Conservation (phyloP, 2,329 filamentous ascomycete genomes). For the Boeremia exigua region DNA sequence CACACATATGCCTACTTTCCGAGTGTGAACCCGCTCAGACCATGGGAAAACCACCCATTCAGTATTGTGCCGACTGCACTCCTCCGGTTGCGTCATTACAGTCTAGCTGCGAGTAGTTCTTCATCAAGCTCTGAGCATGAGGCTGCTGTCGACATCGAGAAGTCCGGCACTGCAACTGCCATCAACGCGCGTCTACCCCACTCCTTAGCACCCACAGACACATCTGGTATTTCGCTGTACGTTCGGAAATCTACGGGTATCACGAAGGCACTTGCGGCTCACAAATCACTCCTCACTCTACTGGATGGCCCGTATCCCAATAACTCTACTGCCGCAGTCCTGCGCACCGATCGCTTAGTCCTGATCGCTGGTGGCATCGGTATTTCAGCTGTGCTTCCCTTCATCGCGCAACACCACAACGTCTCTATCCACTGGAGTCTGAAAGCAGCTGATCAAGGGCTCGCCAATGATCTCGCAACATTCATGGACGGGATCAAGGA, state of each 20-base stretch:
- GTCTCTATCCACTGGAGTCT: constrained; percentile 52
- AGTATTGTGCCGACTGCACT: constrained; percentile 44
- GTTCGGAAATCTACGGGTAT: constrained; percentile 48
- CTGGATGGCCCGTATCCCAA: constrained; percentile 54
- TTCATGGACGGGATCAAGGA: constrained; percentile 35
- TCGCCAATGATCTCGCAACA: constrained; percentile 42
- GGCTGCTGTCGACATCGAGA: neutral
- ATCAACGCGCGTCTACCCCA: neutral
- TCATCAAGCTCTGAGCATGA: constrained; percentile 3
- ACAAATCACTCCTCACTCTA: constrained; percentile 43
- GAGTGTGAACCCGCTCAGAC: constrained; percentile 40
- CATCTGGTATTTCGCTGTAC: constrained; percentile 45
- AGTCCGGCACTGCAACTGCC: neutral
- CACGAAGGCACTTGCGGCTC: constrained; percentile 40
- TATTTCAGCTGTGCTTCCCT: constrained; percentile 54
- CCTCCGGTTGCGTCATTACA: constrained; percentile 11
- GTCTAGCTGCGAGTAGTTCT: neutral
- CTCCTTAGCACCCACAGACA: neutral
- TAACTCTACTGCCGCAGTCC: constrained; percentile 28
- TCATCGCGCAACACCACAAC: constrained; percentile 44
- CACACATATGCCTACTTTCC: constrained; percentile 60
- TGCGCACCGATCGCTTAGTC: constrained; percentile 42
- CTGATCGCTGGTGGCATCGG: constrained; percentile 57
- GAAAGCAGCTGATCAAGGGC: constrained; percentile 24
- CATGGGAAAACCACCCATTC: constrained; percentile 64